Percentiles rank a stretch among this genome's conserved stretches.
These are phyloP conservation scores for Linaria vulgaris DNA, from an alignment of 257 asterid genomes.

Conservation along the genomic window DNA sequence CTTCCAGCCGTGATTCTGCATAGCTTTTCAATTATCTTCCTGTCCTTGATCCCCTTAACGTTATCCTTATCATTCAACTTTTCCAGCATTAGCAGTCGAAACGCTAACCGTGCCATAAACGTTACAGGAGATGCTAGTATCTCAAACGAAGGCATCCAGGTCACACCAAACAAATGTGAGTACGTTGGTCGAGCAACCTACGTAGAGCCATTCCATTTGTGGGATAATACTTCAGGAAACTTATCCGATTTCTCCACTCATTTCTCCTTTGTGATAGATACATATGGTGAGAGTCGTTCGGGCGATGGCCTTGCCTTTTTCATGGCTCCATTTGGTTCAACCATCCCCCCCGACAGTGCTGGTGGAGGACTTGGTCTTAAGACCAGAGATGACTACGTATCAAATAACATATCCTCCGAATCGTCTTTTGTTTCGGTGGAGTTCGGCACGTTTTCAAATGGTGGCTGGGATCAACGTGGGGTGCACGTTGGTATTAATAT, in stretches of 20 bases:
- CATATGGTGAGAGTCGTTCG: not conserved
- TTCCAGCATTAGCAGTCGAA: not conserved
- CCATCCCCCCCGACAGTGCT: conserved; percentile 21
- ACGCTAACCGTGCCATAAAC: not conserved
- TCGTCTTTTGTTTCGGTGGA: conserved; percentile 26
- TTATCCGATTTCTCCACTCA: conserved; percentile 28
- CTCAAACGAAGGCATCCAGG: not conserved
- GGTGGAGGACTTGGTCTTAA: conserved; percentile 27
- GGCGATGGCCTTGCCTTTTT: conserved; percentile 36
- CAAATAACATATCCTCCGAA: too few species aligned
- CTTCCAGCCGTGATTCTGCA: too few species aligned
- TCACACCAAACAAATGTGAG: not conserved
- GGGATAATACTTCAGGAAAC: conserved; percentile 11
- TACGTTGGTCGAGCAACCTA: not conserved
- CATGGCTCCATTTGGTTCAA: conserved; percentile 27
- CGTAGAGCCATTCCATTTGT: not conserved
- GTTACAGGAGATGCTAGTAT: not conserved
- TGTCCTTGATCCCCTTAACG: not conserved
- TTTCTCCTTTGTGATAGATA: conserved; percentile 27
- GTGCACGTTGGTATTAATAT: conserved; percentile 41
- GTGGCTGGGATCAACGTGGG: conserved; percentile 31
- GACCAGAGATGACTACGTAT: not conserved
- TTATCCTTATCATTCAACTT: not conserved
- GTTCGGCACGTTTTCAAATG: conserved; percentile 22
- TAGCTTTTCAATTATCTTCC: not conserved